These are phyloP conservation scores for Toxoplasma gondii DNA, from an alignment of 169 alveolate species.

Conservation along the genomic window DNA sequence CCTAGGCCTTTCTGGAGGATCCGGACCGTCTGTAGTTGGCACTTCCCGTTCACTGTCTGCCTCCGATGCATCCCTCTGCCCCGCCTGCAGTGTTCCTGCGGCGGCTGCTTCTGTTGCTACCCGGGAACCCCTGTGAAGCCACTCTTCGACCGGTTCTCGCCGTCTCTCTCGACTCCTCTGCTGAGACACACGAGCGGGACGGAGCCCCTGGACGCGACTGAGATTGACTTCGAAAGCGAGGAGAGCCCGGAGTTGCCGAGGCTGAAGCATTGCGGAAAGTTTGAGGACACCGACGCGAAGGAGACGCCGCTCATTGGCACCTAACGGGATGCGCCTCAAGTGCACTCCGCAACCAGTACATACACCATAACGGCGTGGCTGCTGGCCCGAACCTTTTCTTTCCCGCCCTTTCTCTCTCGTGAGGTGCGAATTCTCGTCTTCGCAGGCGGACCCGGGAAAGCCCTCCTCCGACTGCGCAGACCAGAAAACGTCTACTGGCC, in stretches of 20 bases:
- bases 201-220: not conserved
- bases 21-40: no score
- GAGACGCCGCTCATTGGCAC: slow-evolving; percentile 4
- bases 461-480: not conserved
- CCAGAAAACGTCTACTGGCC: no score
- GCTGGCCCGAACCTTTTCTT: not conserved
- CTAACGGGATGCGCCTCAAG: not conserved
- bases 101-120: not conserved
- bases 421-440: not conserved
- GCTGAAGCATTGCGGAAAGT: slow-evolving; percentile 27
- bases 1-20: not conserved
- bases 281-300: slow-evolving; percentile 48
- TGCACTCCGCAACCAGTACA: slow-evolving; percentile 18
- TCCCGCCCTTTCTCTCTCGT: not conserved
- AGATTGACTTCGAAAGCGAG: slow-evolving; percentile 16
- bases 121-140: not conserved
- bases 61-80: no score
- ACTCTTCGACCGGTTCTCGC: not conserved
- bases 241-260: slow-evolving; percentile 35
- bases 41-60: no score
- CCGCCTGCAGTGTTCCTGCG: no score
- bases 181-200: not conserved
- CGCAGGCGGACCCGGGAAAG: not conserved
- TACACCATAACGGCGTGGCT: slow-evolving; percentile 6
- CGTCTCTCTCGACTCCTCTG: not conserved